Evolutionary conservation across 768 basidiomycete genomes (phyloP).

Genomic region (Hygrophoropsis aurantiaca): DNA sequence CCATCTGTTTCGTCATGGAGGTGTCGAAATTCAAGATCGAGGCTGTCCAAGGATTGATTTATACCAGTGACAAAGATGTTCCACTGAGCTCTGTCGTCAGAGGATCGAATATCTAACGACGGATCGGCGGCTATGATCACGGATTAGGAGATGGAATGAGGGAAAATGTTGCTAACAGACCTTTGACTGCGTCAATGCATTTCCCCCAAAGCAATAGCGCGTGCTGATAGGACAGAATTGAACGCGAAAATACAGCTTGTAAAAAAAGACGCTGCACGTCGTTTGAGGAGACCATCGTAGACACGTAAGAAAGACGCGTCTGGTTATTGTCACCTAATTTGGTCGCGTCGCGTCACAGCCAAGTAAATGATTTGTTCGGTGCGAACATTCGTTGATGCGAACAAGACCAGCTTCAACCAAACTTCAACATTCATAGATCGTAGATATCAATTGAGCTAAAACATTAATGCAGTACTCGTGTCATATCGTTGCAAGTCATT

Average conservation of each 20-base stretch:
- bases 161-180: constrained; percentile 33
- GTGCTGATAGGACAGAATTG: constrained; percentile 61
- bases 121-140: constrained; percentile 49
- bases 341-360: constrained; percentile 19
- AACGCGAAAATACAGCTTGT: constrained; percentile 74
- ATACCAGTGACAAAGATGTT: constrained; percentile 56
- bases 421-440: not conserved
- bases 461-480: not conserved
- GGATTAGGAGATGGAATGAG: not conserved
- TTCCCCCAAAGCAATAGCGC: constrained; percentile 68
- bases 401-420: too few species aligned
- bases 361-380: too few species aligned
- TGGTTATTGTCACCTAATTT: constrained; percentile 17
- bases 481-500: too few species aligned
- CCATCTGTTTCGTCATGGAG: constrained; percentile 66
- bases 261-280: constrained; percentile 79
- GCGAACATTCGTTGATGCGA: too few species aligned
- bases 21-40: constrained; percentile 73
- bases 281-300: constrained; percentile 45
- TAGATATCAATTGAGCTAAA: not conserved
- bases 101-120: constrained; percentile 44
- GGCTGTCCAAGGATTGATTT: constrained; percentile 61
- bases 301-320: constrained; percentile 7
- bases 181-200: constrained; percentile 65
- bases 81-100: constrained; percentile 50